Percentiles rank a stretch among this genome's conserved stretches.
These are phyloP conservation scores for Penicillium crystallinum DNA, from an alignment of 495 filamentous ascomycete species.

Conservation along the genomic window DNA sequence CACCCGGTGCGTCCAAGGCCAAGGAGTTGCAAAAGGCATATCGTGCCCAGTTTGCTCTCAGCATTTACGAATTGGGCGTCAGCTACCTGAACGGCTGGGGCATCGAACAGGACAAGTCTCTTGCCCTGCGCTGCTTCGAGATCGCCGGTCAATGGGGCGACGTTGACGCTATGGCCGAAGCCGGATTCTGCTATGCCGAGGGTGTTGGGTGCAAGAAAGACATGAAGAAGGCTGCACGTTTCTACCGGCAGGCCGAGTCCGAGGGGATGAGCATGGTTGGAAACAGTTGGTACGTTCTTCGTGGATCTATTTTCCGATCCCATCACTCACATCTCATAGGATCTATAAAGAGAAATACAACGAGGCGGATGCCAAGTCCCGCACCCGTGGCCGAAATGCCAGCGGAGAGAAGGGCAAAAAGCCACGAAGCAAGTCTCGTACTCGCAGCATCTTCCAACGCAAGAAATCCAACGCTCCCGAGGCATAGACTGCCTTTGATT, in stretches of 20 bases:
- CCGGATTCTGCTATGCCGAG: constrained; percentile 83
- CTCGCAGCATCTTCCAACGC: constrained; percentile 61
- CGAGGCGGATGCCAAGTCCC: constrained; percentile 51
- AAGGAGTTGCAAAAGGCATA: constrained; percentile 69
- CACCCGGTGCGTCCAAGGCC: constrained; percentile 54
- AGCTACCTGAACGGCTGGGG: constrained; percentile 98
- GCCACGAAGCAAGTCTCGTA: constrained; percentile 56
- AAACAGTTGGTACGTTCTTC: constrained; percentile 81
- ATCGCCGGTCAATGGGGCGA: constrained; percentile 98
- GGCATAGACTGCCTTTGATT: constrained; percentile 19
- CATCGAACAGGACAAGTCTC: constrained; percentile 81
- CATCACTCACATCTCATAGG: constrained; percentile 44
- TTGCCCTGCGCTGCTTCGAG: constrained; percentile 90
- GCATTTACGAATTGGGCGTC: constrained; percentile 94
- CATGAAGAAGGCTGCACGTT: constrained; percentile 86
- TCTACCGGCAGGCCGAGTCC: constrained; percentile 83
- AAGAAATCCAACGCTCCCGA: constrained; percentile 48
- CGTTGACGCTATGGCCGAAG: constrained; percentile 83
- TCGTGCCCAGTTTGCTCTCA: constrained; percentile 86
- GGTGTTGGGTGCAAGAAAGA: constrained; percentile 90
- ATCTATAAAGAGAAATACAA: constrained; percentile 95
- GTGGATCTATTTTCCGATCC: background rate
- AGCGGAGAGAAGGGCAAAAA: constrained; percentile 49
- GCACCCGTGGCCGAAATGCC: constrained; percentile 34
- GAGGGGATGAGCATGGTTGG: constrained; percentile 97